Evolutionary conservation across 768 basidiomycete genomes (phyloP), one percentile per base, ranked within the genome.

Genomic region (Phlegmacium glaucopus): DNA sequence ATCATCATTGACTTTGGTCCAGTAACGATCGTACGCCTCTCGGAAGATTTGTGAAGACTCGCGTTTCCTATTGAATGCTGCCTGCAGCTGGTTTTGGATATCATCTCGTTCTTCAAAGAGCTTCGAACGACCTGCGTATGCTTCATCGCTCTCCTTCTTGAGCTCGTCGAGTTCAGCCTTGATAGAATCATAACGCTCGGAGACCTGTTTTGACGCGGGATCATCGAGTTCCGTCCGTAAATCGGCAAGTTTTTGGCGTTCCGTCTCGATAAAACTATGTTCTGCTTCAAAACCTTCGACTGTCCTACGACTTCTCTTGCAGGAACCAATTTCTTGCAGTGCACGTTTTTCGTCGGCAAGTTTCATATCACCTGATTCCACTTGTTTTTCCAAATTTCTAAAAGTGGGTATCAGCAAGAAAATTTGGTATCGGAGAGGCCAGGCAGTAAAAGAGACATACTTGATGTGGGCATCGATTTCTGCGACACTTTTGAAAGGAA

Each of bases 271-370:
- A 22, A 82, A 64, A 1, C 85, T 82, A 56, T 96, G 87, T 38
- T 88, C 77, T 0, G 79, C 71, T 55, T 90, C 82, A 74, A 94
- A 93, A 44, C 77, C 64, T 65, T 98, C 94, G 48, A 98, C 83
- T 10, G 71, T 69, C 62, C 77, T 84, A 43, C 91, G 84, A 49
- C 68, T 76, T 36, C 91, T 86, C 61, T 80, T 90, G 52, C 75
- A 70, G 37, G 77, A 75, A 51, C 76, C 80, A 51, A 99, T 95
- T 58, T 98, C 95, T 54, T 81, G 78, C n/a, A 99, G 77, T 4
- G 94, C 90, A 43, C 92, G 85, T 70, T 96, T 97, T 69, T 99
- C 96, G 47, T 96, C 94, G 22, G 85, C 93, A 49, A 98, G 77
- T 63, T 91, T 96, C 78, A 99, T 77, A 49, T 59, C 81, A 18